phyloP scores from a whole-genome alignment of 177 flowering plant genomes.

The Telopea speciosissima region DNA sequence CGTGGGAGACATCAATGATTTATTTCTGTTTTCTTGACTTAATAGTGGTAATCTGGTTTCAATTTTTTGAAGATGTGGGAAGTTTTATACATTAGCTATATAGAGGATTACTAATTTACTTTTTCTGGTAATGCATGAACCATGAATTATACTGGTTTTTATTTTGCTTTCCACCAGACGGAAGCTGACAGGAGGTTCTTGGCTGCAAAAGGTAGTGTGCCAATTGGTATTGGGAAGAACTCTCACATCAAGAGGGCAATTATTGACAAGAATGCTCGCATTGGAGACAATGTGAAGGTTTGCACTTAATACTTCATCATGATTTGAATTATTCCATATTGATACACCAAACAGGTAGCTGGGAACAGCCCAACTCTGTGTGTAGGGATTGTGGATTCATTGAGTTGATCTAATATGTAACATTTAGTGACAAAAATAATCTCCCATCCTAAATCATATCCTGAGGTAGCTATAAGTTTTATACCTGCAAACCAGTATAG shows the following conservation, averaged over 20 bases:
- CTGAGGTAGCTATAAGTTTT: no score
- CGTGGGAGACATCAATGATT: neutral
- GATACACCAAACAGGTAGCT: neutral
- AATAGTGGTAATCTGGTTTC: slow-evolving; percentile 13
- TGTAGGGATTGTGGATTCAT: no score
- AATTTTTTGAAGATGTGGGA: slow-evolving; percentile 6
- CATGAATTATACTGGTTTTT: neutral
- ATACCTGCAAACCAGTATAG: no score
- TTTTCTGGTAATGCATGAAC: neutral
- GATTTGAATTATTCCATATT: neutral
- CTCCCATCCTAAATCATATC: no score
- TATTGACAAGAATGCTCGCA: slow-evolving; percentile 96
- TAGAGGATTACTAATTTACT: no score
- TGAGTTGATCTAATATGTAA: no score
- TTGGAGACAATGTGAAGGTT: slow-evolving; percentile 90
- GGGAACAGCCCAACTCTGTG: no score
- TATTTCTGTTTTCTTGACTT: neutral
- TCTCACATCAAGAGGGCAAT: slow-evolving; percentile 90
- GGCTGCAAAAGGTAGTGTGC: slow-evolving; percentile 82
- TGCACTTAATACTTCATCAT: neutral
- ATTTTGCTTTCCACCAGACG: slow-evolving; percentile 44
- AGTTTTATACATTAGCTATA: no score
- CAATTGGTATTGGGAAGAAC: slow-evolving; percentile 86
- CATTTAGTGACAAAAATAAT: no score
- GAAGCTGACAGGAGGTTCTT: slow-evolving; percentile 73